phyloP scores from a whole-genome alignment of 805 yeast species.

The Suhomyces sp. region DNA sequence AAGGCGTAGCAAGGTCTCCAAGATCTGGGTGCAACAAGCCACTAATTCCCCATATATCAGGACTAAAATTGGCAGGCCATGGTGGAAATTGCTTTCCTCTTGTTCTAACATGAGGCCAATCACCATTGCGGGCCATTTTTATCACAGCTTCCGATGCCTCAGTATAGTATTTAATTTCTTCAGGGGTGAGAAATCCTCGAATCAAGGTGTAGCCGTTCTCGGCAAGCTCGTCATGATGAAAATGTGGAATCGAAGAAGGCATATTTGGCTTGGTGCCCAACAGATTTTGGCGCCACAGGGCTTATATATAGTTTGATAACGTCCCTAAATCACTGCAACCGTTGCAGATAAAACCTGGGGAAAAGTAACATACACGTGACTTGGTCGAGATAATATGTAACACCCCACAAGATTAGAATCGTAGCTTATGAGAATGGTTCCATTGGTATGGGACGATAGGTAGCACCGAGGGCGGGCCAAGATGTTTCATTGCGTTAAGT shows the following conservation, averaged over 20 bases:
- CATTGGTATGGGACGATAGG: background rate
- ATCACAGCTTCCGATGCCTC: conserved; percentile 38
- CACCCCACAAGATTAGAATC: background rate
- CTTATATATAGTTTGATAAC: background rate
- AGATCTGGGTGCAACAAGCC: conserved; percentile 48
- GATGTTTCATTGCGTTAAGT: no score
- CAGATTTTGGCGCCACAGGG: background rate
- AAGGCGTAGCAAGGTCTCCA: conserved; percentile 31
- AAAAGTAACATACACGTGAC: background rate
- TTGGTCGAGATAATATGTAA: background rate
- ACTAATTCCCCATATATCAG: conserved; percentile 53
- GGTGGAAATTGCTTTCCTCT: conserved; percentile 56
- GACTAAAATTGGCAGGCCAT: conserved; percentile 50
- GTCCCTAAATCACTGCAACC: background rate
- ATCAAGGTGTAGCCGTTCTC: conserved; percentile 38
- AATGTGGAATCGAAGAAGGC: conserved; percentile 15
- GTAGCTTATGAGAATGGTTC: background rate
- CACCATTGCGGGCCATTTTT: conserved; percentile 43
- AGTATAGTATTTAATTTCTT: conserved; percentile 36
- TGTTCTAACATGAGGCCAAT: conserved; percentile 49
- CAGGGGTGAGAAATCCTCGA: conserved; percentile 36
- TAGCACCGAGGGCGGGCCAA: no score
- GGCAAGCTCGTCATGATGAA: conserved; percentile 35
- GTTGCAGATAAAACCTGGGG: background rate
- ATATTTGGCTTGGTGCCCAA: background rate